Conservation (phyloP, 305 asterid genomes). For the Fraxinus dipetala region DNA sequence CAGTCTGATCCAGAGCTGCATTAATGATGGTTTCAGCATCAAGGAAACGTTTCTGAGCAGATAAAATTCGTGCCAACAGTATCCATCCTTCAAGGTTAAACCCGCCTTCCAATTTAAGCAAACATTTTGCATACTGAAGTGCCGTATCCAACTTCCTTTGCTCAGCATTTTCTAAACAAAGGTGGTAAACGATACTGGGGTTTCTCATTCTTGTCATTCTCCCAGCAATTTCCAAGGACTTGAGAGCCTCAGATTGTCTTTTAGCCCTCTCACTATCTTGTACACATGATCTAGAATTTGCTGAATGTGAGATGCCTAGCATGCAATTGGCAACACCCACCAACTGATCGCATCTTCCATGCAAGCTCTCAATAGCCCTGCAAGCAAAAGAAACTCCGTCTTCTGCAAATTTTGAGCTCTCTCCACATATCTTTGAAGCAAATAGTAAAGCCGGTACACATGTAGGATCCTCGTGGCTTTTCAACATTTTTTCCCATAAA, state of each 20-base stretch:
- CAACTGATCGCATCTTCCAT: slow-evolving; percentile 51
- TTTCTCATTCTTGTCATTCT: slow-evolving; percentile 57
- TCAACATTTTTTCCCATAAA: slow-evolving; percentile 60
- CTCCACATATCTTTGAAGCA: slow-evolving; percentile 64
- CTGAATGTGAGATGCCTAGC: slow-evolving; percentile 65
- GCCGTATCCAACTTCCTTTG: slow-evolving; percentile 86
- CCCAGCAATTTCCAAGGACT: slow-evolving; percentile 67
- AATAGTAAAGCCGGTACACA: slow-evolving; percentile 54
- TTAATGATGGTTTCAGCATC: slow-evolving; percentile 62
- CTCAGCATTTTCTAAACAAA: slow-evolving; percentile 75
- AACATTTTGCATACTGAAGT: slow-evolving; percentile 49
- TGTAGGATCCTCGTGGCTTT: slow-evolving; percentile 33
- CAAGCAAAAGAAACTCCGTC: slow-evolving; percentile 66
- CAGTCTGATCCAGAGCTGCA: slow-evolving; percentile 78
- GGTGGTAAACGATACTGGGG: slow-evolving; percentile 54
- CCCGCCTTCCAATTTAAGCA: slow-evolving; percentile 70
- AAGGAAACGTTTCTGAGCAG: slow-evolving; percentile 68
- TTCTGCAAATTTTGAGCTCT: slow-evolving; percentile 34
- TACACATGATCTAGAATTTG: slow-evolving; percentile 38
- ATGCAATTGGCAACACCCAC: slow-evolving; percentile 58
- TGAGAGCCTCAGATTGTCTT: slow-evolving; percentile 60
- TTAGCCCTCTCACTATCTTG: slow-evolving; percentile 53
- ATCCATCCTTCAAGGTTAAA: slow-evolving; percentile 63
- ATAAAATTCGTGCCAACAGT: slow-evolving; percentile 70
- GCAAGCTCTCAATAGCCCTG: slow-evolving; percentile 50